Conservation (phyloP, 2,329 filamentous ascomycete species). For the Escovopsis sp. region DNA sequence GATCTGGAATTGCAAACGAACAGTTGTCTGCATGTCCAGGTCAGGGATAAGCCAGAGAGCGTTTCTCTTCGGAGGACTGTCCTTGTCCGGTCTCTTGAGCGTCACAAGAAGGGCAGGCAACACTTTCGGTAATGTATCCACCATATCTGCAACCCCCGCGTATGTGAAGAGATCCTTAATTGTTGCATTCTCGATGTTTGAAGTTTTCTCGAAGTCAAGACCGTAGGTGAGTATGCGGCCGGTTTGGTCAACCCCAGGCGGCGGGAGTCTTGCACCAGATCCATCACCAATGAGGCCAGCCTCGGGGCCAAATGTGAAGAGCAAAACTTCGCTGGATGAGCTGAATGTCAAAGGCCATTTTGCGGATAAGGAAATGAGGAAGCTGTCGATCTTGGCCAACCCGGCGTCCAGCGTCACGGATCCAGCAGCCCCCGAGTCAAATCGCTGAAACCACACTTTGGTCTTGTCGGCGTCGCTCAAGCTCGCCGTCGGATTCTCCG, state of each 20-base stretch:
- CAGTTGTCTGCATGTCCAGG: not conserved
- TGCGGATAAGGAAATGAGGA: not conserved
- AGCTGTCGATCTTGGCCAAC: not conserved
- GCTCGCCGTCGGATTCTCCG: not conserved
- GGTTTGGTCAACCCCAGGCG: conserved; percentile 1
- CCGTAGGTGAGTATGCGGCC: conserved; percentile 2
- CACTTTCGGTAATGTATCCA: not conserved
- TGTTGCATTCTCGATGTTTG: not conserved
- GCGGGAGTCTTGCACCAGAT: not conserved
- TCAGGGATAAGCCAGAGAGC: conserved; percentile 3
- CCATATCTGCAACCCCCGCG: not conserved
- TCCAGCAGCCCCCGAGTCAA: conserved; percentile 1
- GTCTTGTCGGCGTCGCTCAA: conserved; percentile 3
- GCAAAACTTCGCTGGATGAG: conserved; percentile 2
- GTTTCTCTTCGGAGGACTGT: not conserved
- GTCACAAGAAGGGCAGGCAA: not conserved
- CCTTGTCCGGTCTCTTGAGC: not conserved
- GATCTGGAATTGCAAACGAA: conserved; percentile 3
- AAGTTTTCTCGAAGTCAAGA: conserved; percentile 1
- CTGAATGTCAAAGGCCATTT: conserved; percentile 4
- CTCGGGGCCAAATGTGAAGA: conserved; percentile 3
- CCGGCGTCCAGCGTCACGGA: conserved; percentile 1
- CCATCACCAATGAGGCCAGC: not conserved
- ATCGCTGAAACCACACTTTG: conserved; percentile 1
- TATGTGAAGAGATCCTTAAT: conserved; percentile 2